Evolutionary conservation across 176 grass and related monocot species (phyloP).

Genomic region (Carex pumila): DNA sequence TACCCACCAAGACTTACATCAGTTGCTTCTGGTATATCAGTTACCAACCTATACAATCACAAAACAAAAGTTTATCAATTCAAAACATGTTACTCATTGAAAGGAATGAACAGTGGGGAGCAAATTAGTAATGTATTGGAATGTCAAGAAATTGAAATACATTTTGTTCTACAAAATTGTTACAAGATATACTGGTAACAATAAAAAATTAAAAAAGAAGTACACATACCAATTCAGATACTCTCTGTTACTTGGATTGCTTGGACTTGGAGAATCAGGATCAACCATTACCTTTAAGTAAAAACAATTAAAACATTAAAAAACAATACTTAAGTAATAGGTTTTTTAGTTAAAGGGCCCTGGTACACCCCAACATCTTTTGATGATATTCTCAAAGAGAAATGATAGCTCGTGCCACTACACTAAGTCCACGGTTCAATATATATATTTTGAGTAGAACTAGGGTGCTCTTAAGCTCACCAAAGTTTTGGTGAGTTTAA

Average conservation of each 20-base stretch:
- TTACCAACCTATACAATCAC: slow-evolving; percentile 61
- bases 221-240: slow-evolving; percentile 79
- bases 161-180: neutral
- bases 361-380: too few species aligned
- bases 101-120: neutral
- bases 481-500: too few species aligned
- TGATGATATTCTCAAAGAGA: too few species aligned
- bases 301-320: neutral
- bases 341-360: too few species aligned
- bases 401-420: too few species aligned
- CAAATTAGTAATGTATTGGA: neutral
- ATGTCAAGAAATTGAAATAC: too few species aligned
- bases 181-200: neutral
- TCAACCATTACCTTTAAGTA: slow-evolving; percentile 95
- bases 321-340: too few species aligned
- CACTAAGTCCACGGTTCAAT: too few species aligned
- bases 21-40: slow-evolving; percentile 73
- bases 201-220: neutral
- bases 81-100: neutral
- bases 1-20: slow-evolving; percentile 71
- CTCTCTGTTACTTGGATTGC: slow-evolving; percentile 93
- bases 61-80: neutral
- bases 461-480: too few species aligned
- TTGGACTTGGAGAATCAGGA: slow-evolving; percentile 96
- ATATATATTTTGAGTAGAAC: too few species aligned